Evolutionary conservation across 2,329 filamentous ascomycete species (phyloP).

Genomic region (Talaromyces albobiverticillius): DNA sequence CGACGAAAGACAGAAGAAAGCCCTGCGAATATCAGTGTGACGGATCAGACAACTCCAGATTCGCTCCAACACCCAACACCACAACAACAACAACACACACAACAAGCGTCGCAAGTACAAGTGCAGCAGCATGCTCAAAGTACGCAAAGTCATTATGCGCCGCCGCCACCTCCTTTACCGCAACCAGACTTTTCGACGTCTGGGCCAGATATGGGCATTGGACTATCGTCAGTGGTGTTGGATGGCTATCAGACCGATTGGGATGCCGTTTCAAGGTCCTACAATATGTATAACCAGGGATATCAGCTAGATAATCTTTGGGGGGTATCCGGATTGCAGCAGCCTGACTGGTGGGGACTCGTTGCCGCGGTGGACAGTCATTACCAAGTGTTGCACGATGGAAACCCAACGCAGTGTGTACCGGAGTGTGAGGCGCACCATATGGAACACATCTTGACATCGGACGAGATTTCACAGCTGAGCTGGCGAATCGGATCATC

Average conservation of each 20-base stretch:
- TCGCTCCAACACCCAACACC: constrained; percentile 20
- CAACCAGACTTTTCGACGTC: constrained; percentile 25
- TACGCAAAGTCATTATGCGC: constrained; percentile 22
- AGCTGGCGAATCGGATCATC: constrained; percentile 35
- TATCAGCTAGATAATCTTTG: constrained; percentile 41
- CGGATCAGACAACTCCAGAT: constrained; percentile 13
- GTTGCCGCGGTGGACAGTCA: constrained; percentile 46
- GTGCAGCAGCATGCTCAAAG: constrained; percentile 16
- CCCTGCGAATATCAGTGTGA: constrained; percentile 25
- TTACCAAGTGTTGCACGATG: constrained; percentile 39
- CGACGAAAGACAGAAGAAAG: constrained; percentile 35
- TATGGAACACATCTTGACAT: constrained; percentile 34
- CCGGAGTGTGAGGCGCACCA: constrained; percentile 33
- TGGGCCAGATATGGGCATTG: constrained; percentile 25
- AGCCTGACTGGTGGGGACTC: constrained; percentile 41
- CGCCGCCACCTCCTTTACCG: constrained; percentile 21
- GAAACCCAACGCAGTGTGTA: constrained; percentile 28
- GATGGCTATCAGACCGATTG: constrained; percentile 40
- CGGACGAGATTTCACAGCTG: constrained; percentile 29
- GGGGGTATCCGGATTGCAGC: constrained; percentile 40
- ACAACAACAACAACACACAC: constrained; percentile 32
- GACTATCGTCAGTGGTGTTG: constrained; percentile 34
- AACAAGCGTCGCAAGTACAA: not conserved
- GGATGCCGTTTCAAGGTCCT: constrained; percentile 33
- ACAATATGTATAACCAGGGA: constrained; percentile 38